Percentiles rank a stretch among this genome's conserved stretches.
Evolutionary conservation across 257 asterid genomes (phyloP).

Genomic region (Nicotiana tomentosiformis): DNA sequence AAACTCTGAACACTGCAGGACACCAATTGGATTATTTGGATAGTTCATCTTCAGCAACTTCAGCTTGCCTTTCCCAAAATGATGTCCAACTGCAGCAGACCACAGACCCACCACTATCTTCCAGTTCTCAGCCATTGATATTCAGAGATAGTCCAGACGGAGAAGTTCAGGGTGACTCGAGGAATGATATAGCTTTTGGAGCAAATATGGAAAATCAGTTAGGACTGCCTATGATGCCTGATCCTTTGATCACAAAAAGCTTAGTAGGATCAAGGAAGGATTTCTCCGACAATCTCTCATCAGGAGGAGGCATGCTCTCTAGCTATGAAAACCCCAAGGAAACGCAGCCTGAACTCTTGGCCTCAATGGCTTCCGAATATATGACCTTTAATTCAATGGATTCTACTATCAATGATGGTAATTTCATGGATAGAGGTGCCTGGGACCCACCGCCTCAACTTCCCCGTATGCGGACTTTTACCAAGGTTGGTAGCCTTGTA

Average conservation of each 20-base stretch:
- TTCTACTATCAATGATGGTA: constrained; percentile 58
- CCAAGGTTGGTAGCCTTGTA: constrained; percentile 53
- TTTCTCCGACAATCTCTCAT: constrained; percentile 39
- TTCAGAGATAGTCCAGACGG: constrained; percentile 64
- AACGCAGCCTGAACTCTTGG: constrained; percentile 71
- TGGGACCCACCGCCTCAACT: constrained; percentile 79
- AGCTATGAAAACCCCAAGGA: constrained; percentile 61
- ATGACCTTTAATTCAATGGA: constrained; percentile 80
- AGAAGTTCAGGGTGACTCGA: constrained; percentile 59
- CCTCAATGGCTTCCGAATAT: constrained; percentile 88
- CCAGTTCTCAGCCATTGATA: constrained; percentile 61
- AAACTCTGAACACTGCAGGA: constrained; percentile 39
- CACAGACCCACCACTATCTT: constrained; percentile 73
- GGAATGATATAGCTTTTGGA: constrained; percentile 46
- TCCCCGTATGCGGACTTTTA: constrained; percentile 77
- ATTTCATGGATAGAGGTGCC: constrained; percentile 63
- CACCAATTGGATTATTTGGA: constrained; percentile 71
- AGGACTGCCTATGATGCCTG: constrained; percentile 63
- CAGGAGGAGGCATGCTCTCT: constrained; percentile 64
- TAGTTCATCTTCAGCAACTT: constrained; percentile 85
- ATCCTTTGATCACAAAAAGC: constrained; percentile 45
- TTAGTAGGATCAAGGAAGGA: constrained; percentile 58
- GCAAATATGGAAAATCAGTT: constrained; percentile 53
- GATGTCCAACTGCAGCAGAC: constrained; percentile 52
- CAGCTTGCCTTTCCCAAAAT: constrained; percentile 73